Percentiles rank a stretch among this genome's conserved stretches.
phyloP scores from a whole-genome alignment of 192 early-diverging fungal species.

The Coemansia sp. region DNA sequence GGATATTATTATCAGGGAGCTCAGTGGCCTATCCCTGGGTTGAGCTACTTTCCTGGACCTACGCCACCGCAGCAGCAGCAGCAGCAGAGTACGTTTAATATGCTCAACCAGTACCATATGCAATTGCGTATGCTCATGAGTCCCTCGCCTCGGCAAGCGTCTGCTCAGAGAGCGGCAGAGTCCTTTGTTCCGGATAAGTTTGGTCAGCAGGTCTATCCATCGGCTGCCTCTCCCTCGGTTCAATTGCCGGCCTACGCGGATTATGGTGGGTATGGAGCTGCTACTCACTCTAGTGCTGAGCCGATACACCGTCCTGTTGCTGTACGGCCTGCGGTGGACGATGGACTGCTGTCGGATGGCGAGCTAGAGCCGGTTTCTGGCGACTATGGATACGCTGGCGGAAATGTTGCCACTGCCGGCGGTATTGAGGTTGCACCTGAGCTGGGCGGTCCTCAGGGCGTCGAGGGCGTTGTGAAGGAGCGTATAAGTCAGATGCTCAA shows the following conservation, averaged over 20 bases:
- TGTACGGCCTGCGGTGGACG: not conserved
- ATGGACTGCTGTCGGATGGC: conserved; percentile 33
- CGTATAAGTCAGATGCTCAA: conserved; percentile 29
- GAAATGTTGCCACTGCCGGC: not conserved
- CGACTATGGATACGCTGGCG: not conserved
- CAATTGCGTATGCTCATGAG: conserved; percentile 7
- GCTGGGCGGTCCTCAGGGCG: conserved; percentile 4
- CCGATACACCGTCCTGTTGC: not conserved
- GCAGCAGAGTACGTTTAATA: conserved; percentile 1
- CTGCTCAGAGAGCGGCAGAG: not conserved
- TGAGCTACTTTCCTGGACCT: conserved; percentile 4
- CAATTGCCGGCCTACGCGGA: not conserved
- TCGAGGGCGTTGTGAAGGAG: conserved; percentile 28
- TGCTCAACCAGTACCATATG: conserved; percentile 11
- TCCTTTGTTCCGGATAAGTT: not conserved
- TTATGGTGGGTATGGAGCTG: not conserved
- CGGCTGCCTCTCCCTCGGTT: not conserved
- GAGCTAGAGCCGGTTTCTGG: conserved; percentile 17
- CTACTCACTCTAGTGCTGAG: not conserved
- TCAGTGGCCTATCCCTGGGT: not conserved
- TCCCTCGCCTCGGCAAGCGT: not conserved
- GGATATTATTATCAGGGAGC: not conserved
- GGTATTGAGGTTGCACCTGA: not conserved
- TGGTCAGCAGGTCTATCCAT: not conserved
- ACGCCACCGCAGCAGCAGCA: not conserved